These are phyloP conservation scores for Gigaspora rosea DNA, from an alignment of 192 early-diverging fungal genomes.

Conservation along the genomic window DNA sequence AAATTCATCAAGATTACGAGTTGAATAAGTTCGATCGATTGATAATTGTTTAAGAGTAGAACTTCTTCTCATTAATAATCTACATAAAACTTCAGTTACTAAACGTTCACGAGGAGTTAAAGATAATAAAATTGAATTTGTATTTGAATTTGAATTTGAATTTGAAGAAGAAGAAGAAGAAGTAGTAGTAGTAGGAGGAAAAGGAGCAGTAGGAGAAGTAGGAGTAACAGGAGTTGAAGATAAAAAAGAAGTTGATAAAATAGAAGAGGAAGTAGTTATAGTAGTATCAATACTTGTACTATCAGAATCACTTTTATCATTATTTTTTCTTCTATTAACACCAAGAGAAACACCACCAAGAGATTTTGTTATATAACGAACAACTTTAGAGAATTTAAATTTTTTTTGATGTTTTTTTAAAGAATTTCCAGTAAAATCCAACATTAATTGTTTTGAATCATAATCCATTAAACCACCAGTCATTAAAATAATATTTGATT, in stretches of 20 bases:
- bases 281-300: neutral
- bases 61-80: slow-evolving; percentile 17
- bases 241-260: too few relatives aligned
- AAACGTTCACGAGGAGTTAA: neutral
- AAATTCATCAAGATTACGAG: neutral
- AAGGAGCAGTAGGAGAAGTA: neutral
- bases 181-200: neutral
- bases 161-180: too few relatives aligned
- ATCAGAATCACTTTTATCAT: neutral
- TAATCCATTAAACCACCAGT: too few relatives aligned
- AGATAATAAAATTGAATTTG: neutral
- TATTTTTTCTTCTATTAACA: neutral
- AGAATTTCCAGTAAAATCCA: too few relatives aligned
- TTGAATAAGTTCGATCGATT: slow-evolving; percentile 19
- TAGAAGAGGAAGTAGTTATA: neutral
- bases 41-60: slow-evolving; percentile 11
- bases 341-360: neutral
- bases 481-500: neutral
- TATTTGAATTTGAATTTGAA: too few relatives aligned
- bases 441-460: too few relatives aligned
- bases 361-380: neutral
- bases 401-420: neutral
- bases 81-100: neutral
- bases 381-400: neutral
- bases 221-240: neutral